A percentile compares a stretch with the other conserved stretches of the same genome.
These are phyloP conservation scores for Phoma sp. DNA, from an alignment of 2,329 filamentous ascomycete genomes.

Conservation along the genomic window DNA sequence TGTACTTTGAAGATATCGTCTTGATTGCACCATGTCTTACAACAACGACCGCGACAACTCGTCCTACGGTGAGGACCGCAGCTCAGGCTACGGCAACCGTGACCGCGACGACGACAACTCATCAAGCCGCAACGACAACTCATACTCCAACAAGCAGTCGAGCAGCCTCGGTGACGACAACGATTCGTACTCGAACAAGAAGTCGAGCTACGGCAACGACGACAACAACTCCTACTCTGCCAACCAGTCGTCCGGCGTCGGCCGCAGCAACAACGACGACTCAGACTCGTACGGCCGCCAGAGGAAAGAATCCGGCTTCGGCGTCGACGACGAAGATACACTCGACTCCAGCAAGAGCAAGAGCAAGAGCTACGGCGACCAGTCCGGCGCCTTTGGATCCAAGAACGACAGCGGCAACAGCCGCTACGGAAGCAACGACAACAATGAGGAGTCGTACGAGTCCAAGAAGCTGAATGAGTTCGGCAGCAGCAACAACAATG, in stretches of 20 bases:
- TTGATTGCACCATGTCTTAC: constrained; percentile 29
- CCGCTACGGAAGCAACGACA: neutral
- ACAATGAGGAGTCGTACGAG: constrained; percentile 5
- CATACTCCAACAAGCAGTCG: constrained; percentile 8
- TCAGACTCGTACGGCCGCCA: constrained; percentile 1
- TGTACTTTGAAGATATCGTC: neutral
- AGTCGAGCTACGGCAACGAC: constrained; percentile 8
- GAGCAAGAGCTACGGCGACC: constrained; percentile 10
- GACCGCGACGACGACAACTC: constrained; percentile 24
- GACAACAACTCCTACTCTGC: constrained; percentile 3
- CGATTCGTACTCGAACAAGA: constrained; percentile 8
- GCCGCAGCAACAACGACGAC: constrained; percentile 7
- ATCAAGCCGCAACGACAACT: constrained; percentile 22
- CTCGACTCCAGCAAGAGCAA: constrained; percentile 10
- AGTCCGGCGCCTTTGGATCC: constrained; percentile 12
- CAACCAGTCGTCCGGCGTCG: neutral
- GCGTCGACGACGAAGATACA: constrained; percentile 7
- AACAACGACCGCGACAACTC: constrained; percentile 31
- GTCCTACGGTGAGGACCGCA: constrained; percentile 23
- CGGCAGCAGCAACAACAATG: neutral
- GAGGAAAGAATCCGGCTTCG: constrained; percentile 10
- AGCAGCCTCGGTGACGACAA: constrained; percentile 7
- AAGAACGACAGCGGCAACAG: constrained; percentile 5
- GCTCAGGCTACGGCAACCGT: constrained; percentile 23
- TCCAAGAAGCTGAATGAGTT: constrained; percentile 2